These are phyloP conservation scores for Ramularia endophylla DNA, from an alignment of 2,329 filamentous ascomycete genomes.

Conservation along the genomic window DNA sequence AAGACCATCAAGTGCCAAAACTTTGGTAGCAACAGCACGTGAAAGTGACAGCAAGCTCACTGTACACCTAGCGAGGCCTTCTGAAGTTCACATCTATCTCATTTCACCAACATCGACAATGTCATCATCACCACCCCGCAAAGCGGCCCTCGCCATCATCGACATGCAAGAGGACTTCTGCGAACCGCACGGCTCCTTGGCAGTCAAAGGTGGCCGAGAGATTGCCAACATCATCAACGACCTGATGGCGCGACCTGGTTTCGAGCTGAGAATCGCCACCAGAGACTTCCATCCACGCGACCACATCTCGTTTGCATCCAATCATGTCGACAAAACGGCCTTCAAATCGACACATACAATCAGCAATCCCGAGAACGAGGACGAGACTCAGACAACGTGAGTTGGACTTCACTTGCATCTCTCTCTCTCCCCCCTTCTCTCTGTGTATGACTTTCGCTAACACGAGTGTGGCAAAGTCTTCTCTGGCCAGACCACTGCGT, in stretches of 20 bases:
- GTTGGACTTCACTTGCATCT: no score
- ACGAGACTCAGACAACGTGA: constrained; percentile 52
- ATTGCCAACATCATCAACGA: constrained; percentile 67
- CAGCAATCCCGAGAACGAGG: constrained; percentile 61
- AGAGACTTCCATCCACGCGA: constrained; percentile 80
- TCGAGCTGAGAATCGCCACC: constrained; percentile 73
- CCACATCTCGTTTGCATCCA: constrained; percentile 84
- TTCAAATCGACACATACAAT: constrained; percentile 63
- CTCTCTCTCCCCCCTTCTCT: no score
- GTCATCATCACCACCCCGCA: not conserved
- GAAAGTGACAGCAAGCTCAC: no score
- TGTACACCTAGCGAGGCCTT: no score
- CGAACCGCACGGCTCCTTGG: constrained; percentile 77
- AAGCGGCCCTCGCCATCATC: constrained; percentile 14
- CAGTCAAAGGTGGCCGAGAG: constrained; percentile 66
- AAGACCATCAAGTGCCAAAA: no score
- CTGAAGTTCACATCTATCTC: no score
- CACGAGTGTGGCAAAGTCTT: constrained; percentile 41
- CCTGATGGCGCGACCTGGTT: constrained; percentile 62
- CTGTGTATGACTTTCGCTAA: not conserved
- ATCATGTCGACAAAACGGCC: constrained; percentile 63
- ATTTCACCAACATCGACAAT: no score
- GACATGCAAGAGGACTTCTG: constrained; percentile 81
- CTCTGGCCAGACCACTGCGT: constrained; percentile 94
- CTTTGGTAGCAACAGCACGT: no score